phyloP scores from a whole-genome alignment of 192 early-diverging fungal species.

The Coemansia sp. region DNA sequence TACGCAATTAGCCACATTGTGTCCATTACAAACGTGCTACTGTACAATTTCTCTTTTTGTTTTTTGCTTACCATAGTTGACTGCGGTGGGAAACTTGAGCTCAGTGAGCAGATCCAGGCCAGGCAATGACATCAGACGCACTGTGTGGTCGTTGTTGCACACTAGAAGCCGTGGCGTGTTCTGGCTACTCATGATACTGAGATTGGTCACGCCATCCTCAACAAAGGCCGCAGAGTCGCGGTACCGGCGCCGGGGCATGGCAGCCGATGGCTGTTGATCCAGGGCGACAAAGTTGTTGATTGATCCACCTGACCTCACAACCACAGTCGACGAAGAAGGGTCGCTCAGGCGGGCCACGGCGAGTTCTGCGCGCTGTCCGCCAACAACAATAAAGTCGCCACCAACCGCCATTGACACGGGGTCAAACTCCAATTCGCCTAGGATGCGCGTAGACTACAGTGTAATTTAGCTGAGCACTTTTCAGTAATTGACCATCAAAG shows the following conservation, averaged over 20 bases:
- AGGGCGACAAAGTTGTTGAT: slow-evolving; percentile 52
- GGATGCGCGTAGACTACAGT: slow-evolving; percentile 55
- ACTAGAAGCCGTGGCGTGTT: slow-evolving; percentile 72
- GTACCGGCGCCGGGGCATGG: slow-evolving; percentile 27
- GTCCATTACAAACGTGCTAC: not conserved
- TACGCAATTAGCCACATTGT: not conserved
- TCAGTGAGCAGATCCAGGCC: slow-evolving; percentile 69
- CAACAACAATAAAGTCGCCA: slow-evolving; percentile 82
- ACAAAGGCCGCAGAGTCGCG: slow-evolving; percentile 55
- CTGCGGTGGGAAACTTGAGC: slow-evolving; percentile 81
- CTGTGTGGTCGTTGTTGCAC: slow-evolving; percentile 93
- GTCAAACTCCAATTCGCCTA: slow-evolving; percentile 74
- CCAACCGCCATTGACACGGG: slow-evolving; percentile 76
- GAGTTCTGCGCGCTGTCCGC: slow-evolving; percentile 86
- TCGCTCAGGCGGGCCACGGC: slow-evolving; percentile 61
- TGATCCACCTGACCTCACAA: slow-evolving; percentile 35
- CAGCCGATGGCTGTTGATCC: slow-evolving; percentile 25
- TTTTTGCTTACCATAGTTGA: slow-evolving; percentile 73
- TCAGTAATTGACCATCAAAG: not conserved
- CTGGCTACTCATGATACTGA: slow-evolving; percentile 45
- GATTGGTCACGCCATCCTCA: slow-evolving; percentile 85
- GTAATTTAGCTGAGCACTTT: no score
- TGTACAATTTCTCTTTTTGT: not conserved
- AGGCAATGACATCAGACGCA: slow-evolving; percentile 86
- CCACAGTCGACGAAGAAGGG: slow-evolving; percentile 21